Base-by-base conservation (phyloP, 306 rosid genomes). In the Rosa chinensis region DNA sequence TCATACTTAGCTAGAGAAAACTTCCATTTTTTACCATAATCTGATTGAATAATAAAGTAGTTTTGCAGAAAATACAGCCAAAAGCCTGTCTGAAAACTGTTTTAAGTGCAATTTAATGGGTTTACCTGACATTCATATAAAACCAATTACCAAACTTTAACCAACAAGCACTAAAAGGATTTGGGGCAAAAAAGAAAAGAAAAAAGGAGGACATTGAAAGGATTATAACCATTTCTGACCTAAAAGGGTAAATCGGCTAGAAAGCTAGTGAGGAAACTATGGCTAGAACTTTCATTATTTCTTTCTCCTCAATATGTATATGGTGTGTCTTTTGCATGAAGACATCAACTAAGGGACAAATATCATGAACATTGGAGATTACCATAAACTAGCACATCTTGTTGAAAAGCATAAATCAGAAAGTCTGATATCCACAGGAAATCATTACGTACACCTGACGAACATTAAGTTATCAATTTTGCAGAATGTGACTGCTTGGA, bases 351-450 rank as follows among this genome's bases (percentile, higher is more conserved):
- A 67, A 32, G 58, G 14, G 13, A 56, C 16, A 53, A 3, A 53
- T 17, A 10, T 56, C 52, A 32, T 12, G 66, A 58, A 45, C 48
- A 32, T 50, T 4, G 58, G 14, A 11, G 18, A 11, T 18, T 32
- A 68, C 45, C 70, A 45, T 5, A 67, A 49, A 49, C 62, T 79
- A 79, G 56, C 35, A 32, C 32, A 49, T 11, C 23, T 64, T 8
- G 23, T 21, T 18, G 73, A 48, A 63, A 62, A 76, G 17, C 9
- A 18, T 55, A 43, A 49, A 23, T 11, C 20, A 16, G 53, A 66
- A 6, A 77, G 62, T 37, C 44, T 47, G 7, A 50, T 17, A 10
- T 16, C 44, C 25, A 39, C 14, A 50, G 0, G 7, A 64, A 28
- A 8, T 56, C 25, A 16, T 3, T 4, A 23, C n/a, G n/a, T n/a